phyloP scores from a whole-genome alignment of 2,329 filamentous ascomycete species.

The Xylaria sp. region DNA sequence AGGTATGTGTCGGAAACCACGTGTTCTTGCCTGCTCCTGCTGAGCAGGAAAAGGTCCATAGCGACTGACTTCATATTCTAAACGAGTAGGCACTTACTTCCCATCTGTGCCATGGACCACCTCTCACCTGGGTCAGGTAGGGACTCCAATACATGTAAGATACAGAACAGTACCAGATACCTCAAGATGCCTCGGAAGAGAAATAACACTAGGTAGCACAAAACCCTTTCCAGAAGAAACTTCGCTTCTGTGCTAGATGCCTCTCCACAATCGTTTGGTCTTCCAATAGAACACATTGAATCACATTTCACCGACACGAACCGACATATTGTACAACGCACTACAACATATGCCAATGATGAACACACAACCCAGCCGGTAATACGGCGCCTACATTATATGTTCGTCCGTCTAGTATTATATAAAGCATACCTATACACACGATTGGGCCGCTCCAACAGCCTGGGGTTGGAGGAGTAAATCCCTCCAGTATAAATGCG shows the following conservation, averaged over 20 bases:
- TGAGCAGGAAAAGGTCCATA: neutral
- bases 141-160: too few species aligned
- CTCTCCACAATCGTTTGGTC: too few species aligned
- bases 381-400: neutral
- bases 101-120: too few species aligned
- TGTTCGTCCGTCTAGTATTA: constrained; percentile 7
- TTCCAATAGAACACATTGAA: too few species aligned
- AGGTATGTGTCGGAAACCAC: neutral
- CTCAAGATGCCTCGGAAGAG: too few species aligned
- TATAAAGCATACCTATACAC: constrained; percentile 8
- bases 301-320: neutral
- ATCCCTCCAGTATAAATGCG: constrained; percentile 22
- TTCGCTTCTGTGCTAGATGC: too few species aligned
- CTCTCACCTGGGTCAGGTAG: too few species aligned
- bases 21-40: neutral
- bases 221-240: too few species aligned
- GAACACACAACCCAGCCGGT: neutral
- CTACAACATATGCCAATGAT: neutral
- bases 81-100: neutral
- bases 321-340: neutral
- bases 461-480: neutral
- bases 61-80: neutral
- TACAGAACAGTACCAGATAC: too few species aligned
- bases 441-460: neutral
- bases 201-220: too few species aligned